These are phyloP conservation scores for Globisporangium mamillatum DNA, from an alignment of 352 stramenopile species.

Conservation along the genomic window DNA sequence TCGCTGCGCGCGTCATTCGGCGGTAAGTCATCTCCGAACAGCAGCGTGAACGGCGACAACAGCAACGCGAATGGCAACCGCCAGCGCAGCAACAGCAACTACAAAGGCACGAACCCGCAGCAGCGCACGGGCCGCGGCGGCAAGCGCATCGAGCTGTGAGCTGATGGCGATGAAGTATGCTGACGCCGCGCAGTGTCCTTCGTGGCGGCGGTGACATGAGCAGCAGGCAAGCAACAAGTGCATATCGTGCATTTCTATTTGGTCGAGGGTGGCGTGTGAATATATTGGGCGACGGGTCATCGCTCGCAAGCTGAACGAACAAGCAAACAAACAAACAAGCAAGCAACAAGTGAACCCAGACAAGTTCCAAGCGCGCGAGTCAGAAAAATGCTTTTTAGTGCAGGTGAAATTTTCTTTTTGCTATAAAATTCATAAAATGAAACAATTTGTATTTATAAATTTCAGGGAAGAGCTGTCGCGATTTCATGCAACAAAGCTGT, in stretches of 20 bases:
- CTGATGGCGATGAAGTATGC: background rate
- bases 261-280: background rate
- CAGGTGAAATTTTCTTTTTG: conserved; percentile 1
- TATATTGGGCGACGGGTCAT: background rate
- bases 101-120: conserved; percentile 44
- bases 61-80: conserved; percentile 4
- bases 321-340: background rate
- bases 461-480: too few species aligned
- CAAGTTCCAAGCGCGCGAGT: background rate
- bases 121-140: conserved; percentile 48
- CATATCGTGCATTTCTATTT: conserved; percentile 5
- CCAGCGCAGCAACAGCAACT: conserved; percentile 25
- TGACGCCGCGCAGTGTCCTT: background rate
- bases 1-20: conserved; percentile 30
- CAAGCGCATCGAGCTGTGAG: conserved; percentile 74
- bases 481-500: too few species aligned
- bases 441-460: conserved; percentile 3
- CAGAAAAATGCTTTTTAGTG: background rate
- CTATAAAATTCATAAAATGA: conserved; percentile 12
- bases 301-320: background rate
- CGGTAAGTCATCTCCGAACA: conserved; percentile 17
- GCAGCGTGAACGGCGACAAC: conserved; percentile 20
- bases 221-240: background rate
- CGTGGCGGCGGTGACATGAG: background rate
- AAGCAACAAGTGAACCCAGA: background rate